These are phyloP conservation scores for Fusarium sp. DNA, from an alignment of 2,329 filamentous ascomycete genomes.

Conservation along the genomic window DNA sequence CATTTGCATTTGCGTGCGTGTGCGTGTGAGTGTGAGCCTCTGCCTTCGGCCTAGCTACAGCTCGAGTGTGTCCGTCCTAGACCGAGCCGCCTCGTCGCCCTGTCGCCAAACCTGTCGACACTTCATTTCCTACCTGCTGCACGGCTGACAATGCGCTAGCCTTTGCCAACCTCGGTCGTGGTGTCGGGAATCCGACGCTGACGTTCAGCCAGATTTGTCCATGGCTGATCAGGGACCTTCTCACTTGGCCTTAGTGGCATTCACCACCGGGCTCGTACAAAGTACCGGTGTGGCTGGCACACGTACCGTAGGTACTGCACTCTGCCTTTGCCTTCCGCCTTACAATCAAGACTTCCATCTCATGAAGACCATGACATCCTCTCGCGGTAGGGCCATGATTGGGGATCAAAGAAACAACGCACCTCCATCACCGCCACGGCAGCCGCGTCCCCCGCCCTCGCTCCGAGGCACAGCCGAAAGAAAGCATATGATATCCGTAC, in stretches of 20 bases:
- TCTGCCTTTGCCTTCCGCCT: neutral
- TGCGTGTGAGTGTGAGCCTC: neutral
- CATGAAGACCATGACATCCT: slow-evolving; percentile 12
- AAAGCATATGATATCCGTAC: slow-evolving; percentile 32
- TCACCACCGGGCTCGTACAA: slow-evolving; percentile 7
- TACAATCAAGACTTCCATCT: slow-evolving; percentile 5
- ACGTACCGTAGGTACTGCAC: neutral
- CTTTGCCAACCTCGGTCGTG: slow-evolving; percentile 37
- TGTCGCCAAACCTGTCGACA: slow-evolving; percentile 29
- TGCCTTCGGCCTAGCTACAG: slow-evolving; percentile 23
- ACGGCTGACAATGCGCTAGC: slow-evolving; percentile 36
- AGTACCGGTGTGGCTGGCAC: slow-evolving; percentile 9
- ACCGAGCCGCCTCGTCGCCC: slow-evolving; percentile 26
- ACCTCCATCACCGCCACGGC: slow-evolving; percentile 28
- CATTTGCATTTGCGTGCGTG: too few species aligned
- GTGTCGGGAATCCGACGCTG: slow-evolving; percentile 31
- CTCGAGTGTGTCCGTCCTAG: slow-evolving; percentile 11
- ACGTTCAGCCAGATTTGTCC: slow-evolving; percentile 1
- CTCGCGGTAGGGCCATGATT: slow-evolving; percentile 10
- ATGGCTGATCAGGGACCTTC: slow-evolving; percentile 25
- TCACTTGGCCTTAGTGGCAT: slow-evolving; percentile 33
- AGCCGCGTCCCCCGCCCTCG: slow-evolving; percentile 18
- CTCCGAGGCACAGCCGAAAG: slow-evolving; percentile 42
- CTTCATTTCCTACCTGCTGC: slow-evolving; percentile 41
- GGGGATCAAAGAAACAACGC: slow-evolving; percentile 33